Percentiles rank a stretch among this genome's conserved stretches.
Evolutionary conservation across 257 asterid species (phyloP).

Genomic region (Capsicum rhomboideum): DNA sequence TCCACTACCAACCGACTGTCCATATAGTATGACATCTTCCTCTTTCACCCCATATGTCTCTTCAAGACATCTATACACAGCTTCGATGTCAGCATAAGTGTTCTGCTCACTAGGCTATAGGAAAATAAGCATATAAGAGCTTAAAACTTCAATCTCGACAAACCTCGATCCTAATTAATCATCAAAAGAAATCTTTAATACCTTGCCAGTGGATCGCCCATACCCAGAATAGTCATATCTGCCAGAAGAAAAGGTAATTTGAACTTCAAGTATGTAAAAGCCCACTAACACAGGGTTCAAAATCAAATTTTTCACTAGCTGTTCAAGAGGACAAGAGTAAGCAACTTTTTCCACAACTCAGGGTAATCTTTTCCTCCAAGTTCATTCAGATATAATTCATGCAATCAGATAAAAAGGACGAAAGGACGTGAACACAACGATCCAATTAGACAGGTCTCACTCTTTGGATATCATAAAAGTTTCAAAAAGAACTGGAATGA

Average conservation of each 20-base stretch:
- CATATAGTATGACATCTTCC: conserved; percentile 79
- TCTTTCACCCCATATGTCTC: conserved; percentile 77
- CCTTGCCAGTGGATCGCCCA: conserved; percentile 94
- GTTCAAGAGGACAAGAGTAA: not conserved
- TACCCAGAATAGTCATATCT: conserved; percentile 96
- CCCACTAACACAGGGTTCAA: not conserved
- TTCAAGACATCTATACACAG: conserved; percentile 77
- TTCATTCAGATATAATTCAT: not conserved
- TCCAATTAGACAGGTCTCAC: not conserved
- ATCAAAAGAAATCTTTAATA: conserved; percentile 28
- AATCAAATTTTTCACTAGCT: not conserved
- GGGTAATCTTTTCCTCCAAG: not conserved
- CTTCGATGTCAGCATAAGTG: conserved; percentile 91
- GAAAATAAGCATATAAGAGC: conserved; percentile 7
- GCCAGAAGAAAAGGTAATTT: conserved; percentile 11
- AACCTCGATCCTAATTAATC: not conserved
- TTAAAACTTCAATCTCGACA: conserved; percentile 17
- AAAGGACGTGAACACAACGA: not conserved
- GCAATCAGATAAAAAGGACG: not conserved
- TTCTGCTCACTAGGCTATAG: conserved; percentile 84
- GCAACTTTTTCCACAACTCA: not conserved
- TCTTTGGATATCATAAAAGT: not conserved
- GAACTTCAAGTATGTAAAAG: not conserved
- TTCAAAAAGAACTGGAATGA: not conserved
- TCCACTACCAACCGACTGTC: conserved; percentile 98